phyloP scores from a whole-genome alignment of 768 basidiomycete genomes.

The Kwoniella dendrophila region DNA sequence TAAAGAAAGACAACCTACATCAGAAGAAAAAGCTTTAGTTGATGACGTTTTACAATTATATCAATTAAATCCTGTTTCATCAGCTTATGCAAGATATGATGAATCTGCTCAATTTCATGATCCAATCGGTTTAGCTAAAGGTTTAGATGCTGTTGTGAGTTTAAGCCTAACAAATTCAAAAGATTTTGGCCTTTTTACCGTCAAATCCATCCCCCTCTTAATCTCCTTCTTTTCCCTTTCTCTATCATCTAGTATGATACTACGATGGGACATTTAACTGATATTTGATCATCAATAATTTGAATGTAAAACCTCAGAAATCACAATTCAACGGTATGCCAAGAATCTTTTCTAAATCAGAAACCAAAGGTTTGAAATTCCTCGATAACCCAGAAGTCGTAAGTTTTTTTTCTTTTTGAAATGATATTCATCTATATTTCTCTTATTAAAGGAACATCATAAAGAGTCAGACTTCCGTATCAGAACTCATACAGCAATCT shows the following conservation, averaged over 20 bases:
- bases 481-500: no score
- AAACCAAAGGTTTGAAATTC: constrained; percentile 40
- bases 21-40: constrained; percentile 41
- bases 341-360: constrained; percentile 41
- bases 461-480: no score
- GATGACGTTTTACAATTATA: constrained; percentile 51
- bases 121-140: constrained; percentile 50
- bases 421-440: no score
- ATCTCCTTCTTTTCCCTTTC: no score
- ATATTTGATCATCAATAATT: no score
- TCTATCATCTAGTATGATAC: no score
- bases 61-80: constrained; percentile 45
- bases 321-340: constrained; percentile 52
- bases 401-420: constrained; percentile 10
- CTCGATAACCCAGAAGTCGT: constrained; percentile 52
- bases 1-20: constrained; percentile 35
- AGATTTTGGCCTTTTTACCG: background rate
- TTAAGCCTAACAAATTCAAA: background rate
- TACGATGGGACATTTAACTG: no score
- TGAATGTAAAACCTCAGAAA: no score
- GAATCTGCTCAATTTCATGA: constrained; percentile 47
- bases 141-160: constrained; percentile 42
- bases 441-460: no score
- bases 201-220: no score
- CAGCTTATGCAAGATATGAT: constrained; percentile 45